phyloP scores from a whole-genome alignment of 169 alveolate species.

The Cryptosporidium canis region DNA sequence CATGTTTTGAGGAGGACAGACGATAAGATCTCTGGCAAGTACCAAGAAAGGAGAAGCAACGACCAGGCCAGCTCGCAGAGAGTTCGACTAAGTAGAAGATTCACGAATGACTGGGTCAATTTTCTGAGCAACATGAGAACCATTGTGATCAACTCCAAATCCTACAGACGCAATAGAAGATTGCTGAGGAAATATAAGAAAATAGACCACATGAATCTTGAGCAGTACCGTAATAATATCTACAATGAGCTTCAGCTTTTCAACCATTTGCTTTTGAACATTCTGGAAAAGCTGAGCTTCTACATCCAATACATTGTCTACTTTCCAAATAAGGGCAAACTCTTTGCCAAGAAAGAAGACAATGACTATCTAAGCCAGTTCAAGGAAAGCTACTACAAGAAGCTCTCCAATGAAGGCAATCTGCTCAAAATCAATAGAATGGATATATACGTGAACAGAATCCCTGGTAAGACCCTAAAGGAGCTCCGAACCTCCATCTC shows the following conservation, averaged over 20 bases:
- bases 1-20: conserved; percentile 7
- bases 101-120: conserved; percentile 26
- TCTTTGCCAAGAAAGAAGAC: background rate
- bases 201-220: background rate
- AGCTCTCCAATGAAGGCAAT: background rate
- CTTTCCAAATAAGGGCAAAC: conserved; percentile 50
- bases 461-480: background rate
- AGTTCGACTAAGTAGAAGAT: background rate
- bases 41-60: background rate
- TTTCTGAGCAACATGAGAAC: conserved; percentile 7
- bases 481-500: conserved; percentile 3
- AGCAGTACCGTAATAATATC: conserved; percentile 8
- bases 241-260: conserved; percentile 7
- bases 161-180: background rate
- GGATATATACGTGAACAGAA: conserved; percentile 17
- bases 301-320: conserved; percentile 28
- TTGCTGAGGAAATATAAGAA: background rate
- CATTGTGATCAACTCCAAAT: background rate
- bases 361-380: background rate
- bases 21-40: background rate
- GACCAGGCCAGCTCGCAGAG: background rate
- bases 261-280: background rate
- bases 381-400: background rate
- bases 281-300: background rate
- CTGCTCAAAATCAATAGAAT: background rate